Percentiles rank a stretch among this genome's conserved stretches.
Evolutionary conservation across 176 grass and related monocot species (phyloP).

Genomic region (Aegilops bicornis): DNA sequence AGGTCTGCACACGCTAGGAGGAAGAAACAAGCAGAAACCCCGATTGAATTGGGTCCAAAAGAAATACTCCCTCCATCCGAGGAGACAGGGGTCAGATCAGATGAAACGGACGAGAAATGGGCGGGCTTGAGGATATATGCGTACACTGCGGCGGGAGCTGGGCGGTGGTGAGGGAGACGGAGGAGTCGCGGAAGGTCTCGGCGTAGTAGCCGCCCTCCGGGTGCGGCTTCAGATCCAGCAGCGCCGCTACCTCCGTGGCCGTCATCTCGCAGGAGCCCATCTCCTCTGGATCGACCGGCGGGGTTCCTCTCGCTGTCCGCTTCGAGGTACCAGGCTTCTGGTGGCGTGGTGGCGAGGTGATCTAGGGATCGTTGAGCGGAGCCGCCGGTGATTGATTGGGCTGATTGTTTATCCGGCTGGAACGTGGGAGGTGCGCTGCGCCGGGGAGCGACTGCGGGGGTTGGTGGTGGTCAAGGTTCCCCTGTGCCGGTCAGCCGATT

Average conservation of each 20-base stretch:
- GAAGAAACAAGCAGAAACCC: not conserved
- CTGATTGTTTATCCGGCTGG: not conserved
- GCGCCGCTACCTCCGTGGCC: slow-evolving; percentile 62
- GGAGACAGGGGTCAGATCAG: not conserved
- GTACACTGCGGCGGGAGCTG: slow-evolving; percentile 89
- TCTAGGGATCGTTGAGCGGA: not conserved
- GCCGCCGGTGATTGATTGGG: not conserved
- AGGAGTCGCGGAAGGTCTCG: slow-evolving; percentile 88
- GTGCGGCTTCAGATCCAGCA: slow-evolving; percentile 90
- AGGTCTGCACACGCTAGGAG: not conserved
- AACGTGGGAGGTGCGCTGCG: not conserved
- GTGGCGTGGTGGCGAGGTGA: not conserved
- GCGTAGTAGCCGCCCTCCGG: slow-evolving; percentile 79
- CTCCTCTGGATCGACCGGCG: not conserved
- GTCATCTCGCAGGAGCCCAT: slow-evolving; percentile 57
- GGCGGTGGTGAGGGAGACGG: slow-evolving; percentile 70
- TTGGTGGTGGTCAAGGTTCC: not conserved
- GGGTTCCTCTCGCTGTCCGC: not conserved
- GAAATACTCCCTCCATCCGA: not conserved
- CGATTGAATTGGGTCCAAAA: not conserved
- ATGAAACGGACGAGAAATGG: not conserved
- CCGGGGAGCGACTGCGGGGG: not conserved
- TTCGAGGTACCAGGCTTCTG: not conserved
- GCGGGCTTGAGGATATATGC: not conserved
- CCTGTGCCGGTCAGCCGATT: not conserved